Percentiles rank a stretch among this genome's conserved stretches.
Conservation (phyloP, 2,329 filamentous ascomycete genomes). For the Graphiopsis chlorocephala region DNA sequence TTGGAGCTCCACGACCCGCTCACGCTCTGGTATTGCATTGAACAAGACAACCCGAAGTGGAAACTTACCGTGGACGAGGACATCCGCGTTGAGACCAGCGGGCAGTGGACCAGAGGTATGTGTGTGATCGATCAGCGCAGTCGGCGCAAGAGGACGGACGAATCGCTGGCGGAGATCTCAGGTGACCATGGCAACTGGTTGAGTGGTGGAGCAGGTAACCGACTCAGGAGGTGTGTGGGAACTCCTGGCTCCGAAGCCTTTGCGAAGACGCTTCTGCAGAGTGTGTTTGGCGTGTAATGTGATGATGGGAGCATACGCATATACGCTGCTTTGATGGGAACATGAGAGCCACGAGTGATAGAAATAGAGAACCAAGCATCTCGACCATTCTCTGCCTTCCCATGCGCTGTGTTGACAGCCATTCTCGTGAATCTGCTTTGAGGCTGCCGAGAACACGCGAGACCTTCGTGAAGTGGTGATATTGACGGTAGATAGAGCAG, state of each 20-base stretch:
- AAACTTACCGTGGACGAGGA: conserved; percentile 60
- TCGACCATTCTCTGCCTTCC: too few species aligned
- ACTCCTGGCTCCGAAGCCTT: conserved; percentile 57
- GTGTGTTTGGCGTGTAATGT: conserved; percentile 19
- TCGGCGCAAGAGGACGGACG: conserved; percentile 51
- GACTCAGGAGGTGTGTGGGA: conserved; percentile 68
- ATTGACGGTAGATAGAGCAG: too few species aligned
- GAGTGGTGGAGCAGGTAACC: conserved; percentile 70
- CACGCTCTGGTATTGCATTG: conserved; percentile 37
- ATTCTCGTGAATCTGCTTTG: too few species aligned
- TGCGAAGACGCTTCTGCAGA: conserved; percentile 20
- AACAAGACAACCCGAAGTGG: conserved; percentile 32
- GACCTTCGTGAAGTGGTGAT: too few species aligned
- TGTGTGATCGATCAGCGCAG: conserved; percentile 75
- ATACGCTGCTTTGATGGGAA: not conserved
- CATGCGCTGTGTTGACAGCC: too few species aligned
- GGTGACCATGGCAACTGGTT: conserved; percentile 78
- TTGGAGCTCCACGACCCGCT: conserved; percentile 49
- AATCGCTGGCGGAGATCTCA: conserved; percentile 55
- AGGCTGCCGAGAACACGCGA: too few species aligned
- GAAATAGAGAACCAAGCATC: not conserved
- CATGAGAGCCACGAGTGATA: not conserved
- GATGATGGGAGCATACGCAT: too few species aligned
- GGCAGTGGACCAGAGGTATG: conserved; percentile 94
- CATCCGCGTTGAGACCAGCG: conserved; percentile 81